Base-by-base conservation (phyloP, 2,329 filamentous ascomycete genomes). In the Sclerotinia borealis region DNA sequence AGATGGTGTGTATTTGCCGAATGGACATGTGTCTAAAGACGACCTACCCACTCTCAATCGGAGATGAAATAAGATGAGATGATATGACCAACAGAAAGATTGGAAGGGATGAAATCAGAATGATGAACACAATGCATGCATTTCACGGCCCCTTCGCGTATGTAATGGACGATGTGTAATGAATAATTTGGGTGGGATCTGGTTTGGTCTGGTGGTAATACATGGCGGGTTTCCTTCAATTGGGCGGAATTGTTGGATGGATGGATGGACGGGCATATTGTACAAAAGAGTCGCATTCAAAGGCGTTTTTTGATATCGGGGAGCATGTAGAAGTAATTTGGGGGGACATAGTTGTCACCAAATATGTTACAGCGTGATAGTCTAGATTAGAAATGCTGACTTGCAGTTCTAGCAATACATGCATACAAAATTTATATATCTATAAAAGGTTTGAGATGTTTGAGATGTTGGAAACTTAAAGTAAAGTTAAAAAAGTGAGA, bases 1-100 rank as follows among this genome's bases (percentile, higher is more conserved):
- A 81, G 91, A 70, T 96, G 91, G 91, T 95, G 91, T 73, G 91
- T 96, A n/a, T 95, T 95, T 80, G 90, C 90, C 0, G 91, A 96
- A 79, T 96, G 91, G 91, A 72, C 68, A 27, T 75, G 73, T 64
- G 68, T 74, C 62, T 74, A 65, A 74, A 43, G 5, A 34, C 27
- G n/a, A 45, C 29, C 39, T 56, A 25, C 9, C 22, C 27, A 41
- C 13, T 27, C 27, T 39, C 22, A n/a, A 54, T 39, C 29, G 9
- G 22, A 47, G 10, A 48, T 36, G 31, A 22, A 25, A 58, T 43
- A 45, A n/a, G 31, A 48, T 25, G 31, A 17, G 17, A 48, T 31
- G 8, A 54, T 37, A 9, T 7, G 54, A 39, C 34, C 34, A 58
- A 39, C 22, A 19, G 22, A 39, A 48, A 31, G 19, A 58, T 48